These are phyloP conservation scores for Chlorella sp. DNA, from an alignment of 139 green algal genomes.

Conservation along the genomic window DNA sequence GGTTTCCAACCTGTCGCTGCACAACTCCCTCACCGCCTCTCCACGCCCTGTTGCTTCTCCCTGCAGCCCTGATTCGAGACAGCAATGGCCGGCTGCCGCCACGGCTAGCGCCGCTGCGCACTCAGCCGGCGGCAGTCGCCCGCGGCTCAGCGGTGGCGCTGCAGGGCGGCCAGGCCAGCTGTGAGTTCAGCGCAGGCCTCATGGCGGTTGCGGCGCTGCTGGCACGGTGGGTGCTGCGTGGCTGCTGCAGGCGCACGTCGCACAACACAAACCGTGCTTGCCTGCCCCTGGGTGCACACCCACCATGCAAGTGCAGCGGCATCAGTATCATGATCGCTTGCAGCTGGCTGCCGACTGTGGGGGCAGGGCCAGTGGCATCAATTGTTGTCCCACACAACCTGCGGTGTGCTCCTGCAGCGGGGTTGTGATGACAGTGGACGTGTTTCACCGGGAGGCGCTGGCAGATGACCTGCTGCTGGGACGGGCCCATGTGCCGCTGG, in stretches of 20 bases:
- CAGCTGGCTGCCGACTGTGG: too few relatives aligned
- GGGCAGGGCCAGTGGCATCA: too few relatives aligned
- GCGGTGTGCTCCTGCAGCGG: background rate
- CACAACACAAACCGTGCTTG: too few relatives aligned
- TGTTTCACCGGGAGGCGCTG: slow-evolving; percentile 47
- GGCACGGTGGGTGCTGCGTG: slow-evolving; percentile 7
- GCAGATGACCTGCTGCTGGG: slow-evolving; percentile 47
- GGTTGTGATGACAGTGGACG: slow-evolving; percentile 38
- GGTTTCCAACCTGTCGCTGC: too few relatives aligned
- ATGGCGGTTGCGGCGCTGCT: slow-evolving; percentile 42
- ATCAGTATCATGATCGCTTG: too few relatives aligned
- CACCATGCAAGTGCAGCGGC: too few relatives aligned
- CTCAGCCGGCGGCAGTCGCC: slow-evolving; percentile 34
- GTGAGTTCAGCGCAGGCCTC: slow-evolving; percentile 40
- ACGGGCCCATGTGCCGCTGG: slow-evolving; percentile 43
- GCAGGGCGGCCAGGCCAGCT: slow-evolving; percentile 19
- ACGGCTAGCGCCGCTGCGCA: slow-evolving; percentile 40
- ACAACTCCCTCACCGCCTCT: background rate
- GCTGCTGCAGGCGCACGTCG: too few relatives aligned
- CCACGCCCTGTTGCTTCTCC: background rate
- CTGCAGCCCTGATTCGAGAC: slow-evolving; percentile 18
- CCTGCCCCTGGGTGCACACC: too few relatives aligned
- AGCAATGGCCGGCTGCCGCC: slow-evolving; percentile 28
- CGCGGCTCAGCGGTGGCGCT: slow-evolving; percentile 42
- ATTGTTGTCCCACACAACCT: background rate